Percentiles rank a stretch among this genome's conserved stretches.
Evolutionary conservation across 2,329 filamentous ascomycete genomes (phyloP).

Genomic region (Colletotrichum caudatum): DNA sequence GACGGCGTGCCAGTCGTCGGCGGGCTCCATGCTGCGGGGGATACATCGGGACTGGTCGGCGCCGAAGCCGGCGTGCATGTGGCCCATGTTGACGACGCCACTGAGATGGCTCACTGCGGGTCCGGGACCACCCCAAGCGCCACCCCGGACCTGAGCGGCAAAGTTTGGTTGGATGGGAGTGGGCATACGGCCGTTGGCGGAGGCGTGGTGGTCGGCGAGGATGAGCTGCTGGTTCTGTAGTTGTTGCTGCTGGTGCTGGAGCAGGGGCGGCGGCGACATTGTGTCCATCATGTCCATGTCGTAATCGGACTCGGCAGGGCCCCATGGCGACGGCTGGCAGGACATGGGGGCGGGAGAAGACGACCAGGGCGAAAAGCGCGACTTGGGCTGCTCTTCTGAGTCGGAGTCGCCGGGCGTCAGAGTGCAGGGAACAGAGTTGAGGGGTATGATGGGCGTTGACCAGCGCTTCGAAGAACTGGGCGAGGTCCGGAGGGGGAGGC

Average conservation of each 20-base stretch:
- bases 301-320: conserved; percentile 47
- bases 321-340: conserved; percentile 44
- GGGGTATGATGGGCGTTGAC: conserved; percentile 35
- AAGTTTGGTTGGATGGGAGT: conserved; percentile 72
- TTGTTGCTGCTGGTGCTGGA: conserved; percentile 49
- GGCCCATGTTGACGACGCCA: conserved; percentile 54
- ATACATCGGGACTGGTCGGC: conserved; percentile 55
- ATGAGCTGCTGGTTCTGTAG: conserved; percentile 47
- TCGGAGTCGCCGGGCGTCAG: conserved; percentile 57
- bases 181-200: conserved; percentile 62
- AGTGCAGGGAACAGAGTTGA: conserved; percentile 42
- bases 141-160: conserved; percentile 66
- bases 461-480: conserved; percentile 52
- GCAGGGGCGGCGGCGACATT: conserved; percentile 46
- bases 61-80: conserved; percentile 55
- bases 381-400: conserved; percentile 53
- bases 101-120: conserved; percentile 48
- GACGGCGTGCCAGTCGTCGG: conserved; percentile 63
- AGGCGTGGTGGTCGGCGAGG: conserved; percentile 12
- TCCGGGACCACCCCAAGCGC: conserved; percentile 56
- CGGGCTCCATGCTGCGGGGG: conserved; percentile 61
- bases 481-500: conserved; percentile 63
- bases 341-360: conserved; percentile 45
- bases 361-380: conserved; percentile 51
- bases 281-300: conserved; percentile 63